A percentile compares a stretch with the other conserved stretches of the same genome.
phyloP scores from a whole-genome alignment of 164 flowering plant genomes.

The Echeveria elegans region DNA sequence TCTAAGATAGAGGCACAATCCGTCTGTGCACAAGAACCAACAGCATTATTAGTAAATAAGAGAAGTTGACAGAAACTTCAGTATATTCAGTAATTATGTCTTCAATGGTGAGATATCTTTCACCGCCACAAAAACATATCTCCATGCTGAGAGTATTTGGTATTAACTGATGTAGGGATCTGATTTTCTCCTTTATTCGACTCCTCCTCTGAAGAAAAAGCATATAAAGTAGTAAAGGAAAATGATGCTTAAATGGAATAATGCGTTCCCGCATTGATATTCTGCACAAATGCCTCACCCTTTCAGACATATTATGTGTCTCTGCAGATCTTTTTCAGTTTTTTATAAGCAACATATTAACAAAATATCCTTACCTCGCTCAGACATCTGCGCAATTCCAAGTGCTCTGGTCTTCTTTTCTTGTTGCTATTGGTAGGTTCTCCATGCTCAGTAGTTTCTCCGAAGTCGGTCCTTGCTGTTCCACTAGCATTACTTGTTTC shows the following conservation, averaged over 20 bases:
- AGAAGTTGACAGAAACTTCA: no score
- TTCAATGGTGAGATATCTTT: not conserved
- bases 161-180: not conserved
- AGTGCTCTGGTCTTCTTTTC: not conserved
- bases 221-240: not conserved
- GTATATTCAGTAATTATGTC: not conserved
- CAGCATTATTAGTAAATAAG: not conserved
- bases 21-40: not conserved
- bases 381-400: not conserved
- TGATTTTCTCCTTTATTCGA: slow-evolving; percentile 4
- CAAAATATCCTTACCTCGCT: not conserved
- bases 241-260: not conserved
- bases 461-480: not conserved
- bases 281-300: not conserved
- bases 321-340: not conserved
- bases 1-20: slow-evolving; percentile 5
- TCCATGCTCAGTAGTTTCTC: not conserved
- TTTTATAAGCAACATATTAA: not conserved
- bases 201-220: slow-evolving; percentile 6
- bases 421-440: not conserved
- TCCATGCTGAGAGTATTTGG: not conserved
- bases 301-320: slow-evolving; percentile 1
- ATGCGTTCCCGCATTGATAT: not conserved
- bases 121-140: not conserved
- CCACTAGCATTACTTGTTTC: not conserved